Evolutionary conservation across 2,329 filamentous ascomycete species (phyloP).

Genomic region (Venturia aucupariae): DNA sequence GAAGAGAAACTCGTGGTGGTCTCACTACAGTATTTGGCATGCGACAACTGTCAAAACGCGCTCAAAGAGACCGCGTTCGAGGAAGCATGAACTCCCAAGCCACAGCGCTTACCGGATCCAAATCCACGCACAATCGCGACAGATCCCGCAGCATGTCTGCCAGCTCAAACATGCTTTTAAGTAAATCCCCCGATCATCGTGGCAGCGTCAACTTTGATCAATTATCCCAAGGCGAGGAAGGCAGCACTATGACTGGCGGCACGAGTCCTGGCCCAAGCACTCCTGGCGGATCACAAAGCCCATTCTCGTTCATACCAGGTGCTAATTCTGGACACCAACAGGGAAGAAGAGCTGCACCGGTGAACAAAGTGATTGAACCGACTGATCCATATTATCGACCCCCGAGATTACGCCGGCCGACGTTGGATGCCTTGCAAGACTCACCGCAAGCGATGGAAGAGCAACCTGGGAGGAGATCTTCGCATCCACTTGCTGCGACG

Average conservation of each 20-base stretch:
- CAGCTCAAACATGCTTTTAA: conserved; percentile 53
- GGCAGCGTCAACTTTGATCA: conserved; percentile 46
- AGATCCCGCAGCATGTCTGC: conserved; percentile 49
- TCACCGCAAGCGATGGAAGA: conserved; percentile 8
- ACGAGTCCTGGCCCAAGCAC: conserved; percentile 59
- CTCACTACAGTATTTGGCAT: conserved; percentile 81
- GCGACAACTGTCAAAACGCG: conserved; percentile 60
- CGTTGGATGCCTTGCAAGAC: conserved; percentile 36
- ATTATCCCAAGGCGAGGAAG: conserved; percentile 32
- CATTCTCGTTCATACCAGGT: conserved; percentile 60
- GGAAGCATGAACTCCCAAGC: conserved; percentile 23
- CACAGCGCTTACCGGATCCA: conserved; percentile 9
- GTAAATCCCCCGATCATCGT: conserved; percentile 32
- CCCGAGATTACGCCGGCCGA: conserved; percentile 61
- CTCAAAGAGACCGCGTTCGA: background rate
- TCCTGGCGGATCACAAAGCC: conserved; percentile 62
- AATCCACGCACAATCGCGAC: background rate
- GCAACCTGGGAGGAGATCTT: background rate
- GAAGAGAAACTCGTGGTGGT: conserved; percentile 68
- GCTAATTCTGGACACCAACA: conserved; percentile 30
- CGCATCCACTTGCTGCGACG: background rate
- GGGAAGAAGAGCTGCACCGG: conserved; percentile 26
- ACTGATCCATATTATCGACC: conserved; percentile 82
- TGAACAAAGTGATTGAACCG: conserved; percentile 24
- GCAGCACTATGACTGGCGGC: conserved; percentile 41